Evolutionary conservation across 805 yeast species (phyloP).

Genomic region (Saccharomycopsis lassenensis): DNA sequence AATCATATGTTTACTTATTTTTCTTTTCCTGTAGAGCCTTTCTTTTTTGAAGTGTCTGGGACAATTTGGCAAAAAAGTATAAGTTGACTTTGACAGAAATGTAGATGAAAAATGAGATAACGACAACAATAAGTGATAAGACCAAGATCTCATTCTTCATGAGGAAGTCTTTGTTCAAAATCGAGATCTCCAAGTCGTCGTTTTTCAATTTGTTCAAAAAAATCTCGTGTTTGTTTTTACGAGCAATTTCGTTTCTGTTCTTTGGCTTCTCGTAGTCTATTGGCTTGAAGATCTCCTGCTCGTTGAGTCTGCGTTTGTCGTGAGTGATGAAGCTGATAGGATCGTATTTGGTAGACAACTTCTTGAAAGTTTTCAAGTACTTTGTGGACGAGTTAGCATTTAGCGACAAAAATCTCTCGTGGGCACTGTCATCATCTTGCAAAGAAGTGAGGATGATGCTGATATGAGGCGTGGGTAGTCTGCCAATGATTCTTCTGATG

Average conservation of each 20-base stretch:
- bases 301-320: constrained; percentile 24
- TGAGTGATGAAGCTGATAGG: constrained; percentile 24
- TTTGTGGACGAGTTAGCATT: constrained; percentile 11
- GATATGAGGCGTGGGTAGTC: constrained; percentile 64
- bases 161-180: constrained; percentile 37
- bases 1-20: too few species aligned
- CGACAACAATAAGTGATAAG: constrained; percentile 24
- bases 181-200: constrained; percentile 23
- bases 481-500: constrained; percentile 46
- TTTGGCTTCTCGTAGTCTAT: constrained; percentile 48
- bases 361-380: constrained; percentile 20
- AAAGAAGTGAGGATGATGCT: constrained; percentile 48
- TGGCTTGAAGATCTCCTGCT: constrained; percentile 27
- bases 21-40: too few species aligned
- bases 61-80: background rate
- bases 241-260: constrained; percentile 29
- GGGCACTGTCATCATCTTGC: constrained; percentile 21
- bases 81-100: constrained; percentile 1
- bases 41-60: background rate
- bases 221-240: constrained; percentile 23
- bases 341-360: constrained; percentile 24
- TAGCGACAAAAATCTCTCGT: constrained; percentile 16
- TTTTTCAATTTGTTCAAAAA: constrained; percentile 49
- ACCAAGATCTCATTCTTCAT: constrained; percentile 40
- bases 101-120: constrained; percentile 6